Evolutionary conservation across 2,329 filamentous ascomycete genomes (phyloP), one percentile per base, ranked within the genome.

Genomic region (Phialophora chinensis): DNA sequence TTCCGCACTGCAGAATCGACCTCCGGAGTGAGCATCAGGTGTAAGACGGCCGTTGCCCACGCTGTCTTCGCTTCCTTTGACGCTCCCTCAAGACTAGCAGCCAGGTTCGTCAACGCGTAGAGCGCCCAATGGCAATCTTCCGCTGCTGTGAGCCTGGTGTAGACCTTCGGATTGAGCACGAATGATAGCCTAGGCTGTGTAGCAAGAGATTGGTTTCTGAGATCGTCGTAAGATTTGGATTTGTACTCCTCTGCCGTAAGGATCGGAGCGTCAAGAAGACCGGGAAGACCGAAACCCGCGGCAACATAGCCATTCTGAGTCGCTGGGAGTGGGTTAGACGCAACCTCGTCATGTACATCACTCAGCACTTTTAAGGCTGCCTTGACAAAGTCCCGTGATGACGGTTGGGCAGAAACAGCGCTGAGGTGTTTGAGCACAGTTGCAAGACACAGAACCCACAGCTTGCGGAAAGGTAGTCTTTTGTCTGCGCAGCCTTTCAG

Each of bases 31-130:
- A 88, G 88, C 54, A 94, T 86, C 17, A 91, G 81, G 76, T 91
- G 96, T n/a, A 97, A 88, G 66, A 94, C 86, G 1, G 91, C 89
- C 73, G 96, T 91, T 14, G 91, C 89, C 95, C 94, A 99, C 17
- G 89, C 87, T 61, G 86, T 79, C 67, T 84, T 84, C n/a, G 86
- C 81, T 10, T 85, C 79, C 14, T 81, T 79, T 3, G 81, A 76
- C 12, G 83, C 79, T 31, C 85, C 81, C 12, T 81, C 79, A 2
- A 93, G 76, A 20, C 83, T 81, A 17, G 82, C 76, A 17, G 88
- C 85, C 17, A 90, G 79, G 29, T 88, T 85, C 17, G 85, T 81
- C 57, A 98, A 81, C 33, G 92, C 90, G 70, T 88, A 86, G 50
- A 89, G 82, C 60, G 91, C 85, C 91, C 95, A 97, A 62, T 82